Percentiles rank a stretch among this genome's conserved stretches.
Conservation (phyloP, 441 rosid genomes). For the Eutrema salsugineum region DNA sequence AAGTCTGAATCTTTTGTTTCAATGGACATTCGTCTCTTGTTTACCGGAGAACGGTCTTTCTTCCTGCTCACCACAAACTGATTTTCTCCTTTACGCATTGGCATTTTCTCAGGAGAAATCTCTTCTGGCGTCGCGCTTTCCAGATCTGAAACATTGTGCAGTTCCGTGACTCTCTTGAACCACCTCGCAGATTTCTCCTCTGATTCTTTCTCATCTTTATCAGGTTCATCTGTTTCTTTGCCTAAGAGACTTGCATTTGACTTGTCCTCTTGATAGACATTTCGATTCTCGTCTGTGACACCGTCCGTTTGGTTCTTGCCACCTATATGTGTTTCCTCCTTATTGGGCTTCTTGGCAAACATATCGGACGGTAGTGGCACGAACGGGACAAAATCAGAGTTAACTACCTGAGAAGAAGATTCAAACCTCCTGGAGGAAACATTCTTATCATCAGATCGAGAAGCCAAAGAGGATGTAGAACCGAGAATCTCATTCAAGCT, state of each 20-base stretch:
- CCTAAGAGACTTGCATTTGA: constrained; percentile 21
- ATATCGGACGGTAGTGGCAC: constrained; percentile 77
- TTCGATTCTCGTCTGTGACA: background rate
- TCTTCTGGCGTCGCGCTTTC: constrained; percentile 27
- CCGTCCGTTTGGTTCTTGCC: constrained; percentile 13
- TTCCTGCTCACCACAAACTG: constrained; percentile 53
- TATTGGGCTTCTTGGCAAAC: constrained; percentile 62
- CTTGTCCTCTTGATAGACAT: constrained; percentile 1
- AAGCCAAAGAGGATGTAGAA: constrained; percentile 29
- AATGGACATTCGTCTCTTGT: constrained; percentile 52
- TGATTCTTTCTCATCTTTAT: constrained; percentile 36
- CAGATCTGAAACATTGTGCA: constrained; percentile 37
- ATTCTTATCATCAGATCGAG: constrained; percentile 23
- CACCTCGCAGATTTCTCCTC: constrained; percentile 52
- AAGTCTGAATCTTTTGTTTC: constrained; percentile 54
- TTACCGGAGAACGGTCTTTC: constrained; percentile 62
- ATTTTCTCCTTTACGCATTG: constrained; percentile 53
- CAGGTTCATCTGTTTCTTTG: constrained; percentile 14
- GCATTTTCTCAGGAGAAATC: constrained; percentile 48
- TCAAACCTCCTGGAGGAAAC: constrained; percentile 30
- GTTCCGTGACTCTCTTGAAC: constrained; percentile 47
- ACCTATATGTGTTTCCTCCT: constrained; percentile 28
- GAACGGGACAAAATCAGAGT: constrained; percentile 54
- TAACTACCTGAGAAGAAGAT: constrained; percentile 32
- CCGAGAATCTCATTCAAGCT: constrained; percentile 48